These are phyloP conservation scores for Capsicum chinense DNA, from an alignment of 257 asterid genomes.

Conservation along the genomic window DNA sequence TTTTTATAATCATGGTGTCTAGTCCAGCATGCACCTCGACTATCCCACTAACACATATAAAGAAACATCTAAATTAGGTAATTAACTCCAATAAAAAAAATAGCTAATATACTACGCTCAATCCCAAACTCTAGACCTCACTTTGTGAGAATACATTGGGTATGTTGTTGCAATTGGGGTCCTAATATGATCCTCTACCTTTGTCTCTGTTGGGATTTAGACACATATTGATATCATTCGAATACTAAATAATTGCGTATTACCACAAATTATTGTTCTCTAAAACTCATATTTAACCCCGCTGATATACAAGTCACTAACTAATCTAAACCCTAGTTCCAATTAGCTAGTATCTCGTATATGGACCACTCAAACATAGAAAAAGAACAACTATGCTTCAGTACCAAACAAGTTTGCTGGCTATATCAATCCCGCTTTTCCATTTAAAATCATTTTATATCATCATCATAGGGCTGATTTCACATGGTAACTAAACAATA, in stretches of 20 bases:
- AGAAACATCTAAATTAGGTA: background rate
- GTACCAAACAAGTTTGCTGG: background rate
- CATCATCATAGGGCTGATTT: too few species aligned
- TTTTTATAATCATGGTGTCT: background rate
- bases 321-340: background rate
- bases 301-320: background rate
- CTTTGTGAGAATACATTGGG: too few species aligned
- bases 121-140: background rate
- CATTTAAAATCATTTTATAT: background rate
- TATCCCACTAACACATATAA: background rate
- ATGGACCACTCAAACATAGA: background rate
- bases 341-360: background rate
- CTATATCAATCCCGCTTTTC: background rate
- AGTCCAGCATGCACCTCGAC: background rate
- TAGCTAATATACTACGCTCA: background rate
- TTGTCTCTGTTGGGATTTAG: background rate
- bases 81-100: conserved; percentile 6
- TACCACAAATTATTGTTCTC: background rate
- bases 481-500: too few species aligned
- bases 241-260: background rate
- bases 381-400: background rate
- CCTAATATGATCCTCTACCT: background rate
- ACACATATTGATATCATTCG: background rate
- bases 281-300: background rate
- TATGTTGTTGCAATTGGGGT: background rate